phyloP scores from a whole-genome alignment of 805 yeast species.

The Cyberlindnera lachancei region DNA sequence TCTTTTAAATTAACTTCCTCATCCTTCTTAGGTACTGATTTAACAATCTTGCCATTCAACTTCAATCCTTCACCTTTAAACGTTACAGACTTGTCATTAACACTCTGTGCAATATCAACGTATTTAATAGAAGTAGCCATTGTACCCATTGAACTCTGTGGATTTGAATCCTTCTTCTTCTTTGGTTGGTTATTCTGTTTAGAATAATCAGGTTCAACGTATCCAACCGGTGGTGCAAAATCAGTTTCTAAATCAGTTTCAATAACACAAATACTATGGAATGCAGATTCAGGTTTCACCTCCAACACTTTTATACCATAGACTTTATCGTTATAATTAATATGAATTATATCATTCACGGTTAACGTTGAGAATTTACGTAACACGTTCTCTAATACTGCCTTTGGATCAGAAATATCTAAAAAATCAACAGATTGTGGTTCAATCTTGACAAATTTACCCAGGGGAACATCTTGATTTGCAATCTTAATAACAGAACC shows the following conservation, averaged over 20 bases:
- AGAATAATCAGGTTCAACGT: conserved; percentile 79
- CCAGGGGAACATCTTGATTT: conserved; percentile 75
- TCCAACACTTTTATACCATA: conserved; percentile 82
- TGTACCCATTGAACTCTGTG: conserved; percentile 43
- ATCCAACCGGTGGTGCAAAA: conserved; percentile 98
- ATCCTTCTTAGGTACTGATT: conserved; percentile 6
- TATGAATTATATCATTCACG: conserved; percentile 74
- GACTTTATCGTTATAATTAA: conserved; percentile 71
- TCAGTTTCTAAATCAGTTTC: conserved; percentile 97
- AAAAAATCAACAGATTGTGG: conserved; percentile 93
- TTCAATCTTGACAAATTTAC: conserved; percentile 84
- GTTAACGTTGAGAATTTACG: conserved; percentile 86
- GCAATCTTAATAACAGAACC: conserved; percentile 77
- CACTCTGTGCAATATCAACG: conserved; percentile 45
- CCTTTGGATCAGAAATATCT: conserved; percentile 92
- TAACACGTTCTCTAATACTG: conserved; percentile 88
- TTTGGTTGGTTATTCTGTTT: conserved; percentile 8
- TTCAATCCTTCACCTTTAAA: conserved; percentile 65
- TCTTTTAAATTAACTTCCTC: conserved; percentile 28
- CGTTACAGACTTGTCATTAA: conserved; percentile 22
- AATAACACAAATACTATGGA: conserved; percentile 79
- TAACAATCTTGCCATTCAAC: conserved; percentile 52
- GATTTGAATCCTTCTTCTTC: conserved; percentile 1
- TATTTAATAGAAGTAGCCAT: conserved; percentile 75
- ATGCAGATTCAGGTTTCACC: conserved; percentile 65